phyloP scores from a whole-genome alignment of 2,329 filamentous ascomycete genomes.

The Trichoderma afroharzianum region DNA sequence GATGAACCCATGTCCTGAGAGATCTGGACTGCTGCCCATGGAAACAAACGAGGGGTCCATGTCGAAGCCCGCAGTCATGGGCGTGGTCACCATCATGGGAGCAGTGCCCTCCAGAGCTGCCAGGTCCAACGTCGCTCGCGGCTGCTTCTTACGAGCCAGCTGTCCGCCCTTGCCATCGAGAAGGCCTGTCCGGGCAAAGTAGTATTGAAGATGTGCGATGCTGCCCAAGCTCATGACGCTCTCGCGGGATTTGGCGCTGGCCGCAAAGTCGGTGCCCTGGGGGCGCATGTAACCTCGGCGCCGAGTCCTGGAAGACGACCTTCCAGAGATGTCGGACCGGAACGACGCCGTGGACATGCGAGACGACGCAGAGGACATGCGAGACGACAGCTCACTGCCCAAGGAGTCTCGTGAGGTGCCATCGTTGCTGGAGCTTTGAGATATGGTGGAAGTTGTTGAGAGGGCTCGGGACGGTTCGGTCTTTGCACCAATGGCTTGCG shows the following conservation, averaged over 20 bases:
- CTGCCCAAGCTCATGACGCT: constrained; percentile 95
- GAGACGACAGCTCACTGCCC: constrained; percentile 50
- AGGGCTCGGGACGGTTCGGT: constrained; percentile 60
- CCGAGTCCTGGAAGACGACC: constrained; percentile 42
- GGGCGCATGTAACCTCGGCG: constrained; percentile 84
- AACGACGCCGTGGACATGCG: constrained; percentile 63
- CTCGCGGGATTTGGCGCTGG: constrained; percentile 83
- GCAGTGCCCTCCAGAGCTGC: constrained; percentile 44
- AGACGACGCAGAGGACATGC: constrained; percentile 56
- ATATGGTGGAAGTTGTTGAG: constrained; percentile 59
- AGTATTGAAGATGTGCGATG: constrained; percentile 96
- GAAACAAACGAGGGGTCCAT: constrained; percentile 59
- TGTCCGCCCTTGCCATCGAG: constrained; percentile 91
- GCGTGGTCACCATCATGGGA: constrained; percentile 23
- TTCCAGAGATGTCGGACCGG: constrained; percentile 43
- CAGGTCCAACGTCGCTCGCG: constrained; percentile 55
- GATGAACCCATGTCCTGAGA: constrained; percentile 39
- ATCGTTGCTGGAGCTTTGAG: constrained; percentile 52
- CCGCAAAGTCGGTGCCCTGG: constrained; percentile 82
- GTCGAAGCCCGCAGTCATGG: constrained; percentile 45
- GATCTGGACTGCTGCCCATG: constrained; percentile 57
- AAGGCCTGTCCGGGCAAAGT: constrained; percentile 91
- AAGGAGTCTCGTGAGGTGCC: constrained; percentile 51
- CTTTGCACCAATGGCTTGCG: constrained; percentile 57
- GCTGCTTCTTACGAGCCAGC: constrained; percentile 68